A percentile compares a stretch with the other conserved stretches of the same genome.
Evolutionary conservation across 2,329 filamentous ascomycete species (phyloP).

Genomic region (Sclerotinia subarctica): DNA sequence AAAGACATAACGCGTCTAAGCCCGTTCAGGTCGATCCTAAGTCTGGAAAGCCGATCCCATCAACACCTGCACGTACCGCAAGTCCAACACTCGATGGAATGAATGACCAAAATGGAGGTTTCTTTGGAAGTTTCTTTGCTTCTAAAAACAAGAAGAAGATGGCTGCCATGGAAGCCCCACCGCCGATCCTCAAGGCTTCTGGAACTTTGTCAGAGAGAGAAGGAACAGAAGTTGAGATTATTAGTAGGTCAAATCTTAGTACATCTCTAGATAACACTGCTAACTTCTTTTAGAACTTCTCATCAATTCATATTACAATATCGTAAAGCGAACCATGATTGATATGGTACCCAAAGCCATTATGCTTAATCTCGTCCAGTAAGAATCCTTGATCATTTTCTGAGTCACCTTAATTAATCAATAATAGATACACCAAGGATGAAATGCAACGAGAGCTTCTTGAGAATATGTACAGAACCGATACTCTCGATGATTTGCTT

Average conservation of each 20-base stretch:
- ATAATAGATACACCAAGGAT: conserved; percentile 79
- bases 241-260: conserved; percentile 62
- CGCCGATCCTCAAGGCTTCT: conserved; percentile 87
- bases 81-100: conserved; percentile 66
- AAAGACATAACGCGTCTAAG: conserved; percentile 76
- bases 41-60: conserved; percentile 88
- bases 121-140: conserved; percentile 98
- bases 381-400: conserved; percentile 44
- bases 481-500: conserved; percentile 87
- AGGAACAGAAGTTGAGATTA: conserved; percentile 94
- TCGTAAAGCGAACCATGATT: conserved; percentile 97
- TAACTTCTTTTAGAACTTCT: conserved; percentile 66
- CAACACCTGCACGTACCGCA: conserved; percentile 66
- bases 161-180: conserved; percentile 97
- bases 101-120: conserved; percentile 63
- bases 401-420: conserved; percentile 22
- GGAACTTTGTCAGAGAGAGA: conserved; percentile 93
- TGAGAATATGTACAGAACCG: conserved; percentile 93
- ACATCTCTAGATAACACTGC: conserved; percentile 9
- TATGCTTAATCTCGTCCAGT: conserved; percentile 96
- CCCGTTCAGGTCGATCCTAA: conserved; percentile 97
- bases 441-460: conserved; percentile 97
- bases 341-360: conserved; percentile 99
- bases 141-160: conserved; percentile 99
- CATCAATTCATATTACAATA: conserved; percentile 97